These are phyloP conservation scores for Daucus carota DNA, from an alignment of 129 eudicot species.

Conservation along the genomic window DH1_v3.0 NC_030386.2:22847501-22848000, in stretches of 20 bases:
- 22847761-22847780: too few relatives aligned
- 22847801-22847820: too few relatives aligned
- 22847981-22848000: constrained; percentile 80
- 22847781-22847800: too few relatives aligned
- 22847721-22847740: background rate
- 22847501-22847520: background rate
- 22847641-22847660: constrained; percentile 62
- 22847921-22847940: constrained; percentile 23
- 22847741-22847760: background rate
- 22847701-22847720: background rate
- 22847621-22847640: constrained; percentile 80
- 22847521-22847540: constrained; percentile 54
- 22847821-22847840: too few relatives aligned
- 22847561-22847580: constrained; percentile 75
- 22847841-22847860: constrained; percentile 33
- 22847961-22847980: constrained; percentile 56
- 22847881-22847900: constrained; percentile 45
- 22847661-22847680: constrained; percentile 72
- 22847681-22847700: constrained; percentile 71
- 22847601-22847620: constrained; percentile 92
- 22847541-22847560: constrained; percentile 66
- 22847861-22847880: constrained; percentile 81
- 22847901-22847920: constrained; percentile 34
- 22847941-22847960: constrained; percentile 18
- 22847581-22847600: constrained; percentile 98